Conservation (phyloP, 352 stramenopile genomes). For the Detonula confervacea region DNA sequence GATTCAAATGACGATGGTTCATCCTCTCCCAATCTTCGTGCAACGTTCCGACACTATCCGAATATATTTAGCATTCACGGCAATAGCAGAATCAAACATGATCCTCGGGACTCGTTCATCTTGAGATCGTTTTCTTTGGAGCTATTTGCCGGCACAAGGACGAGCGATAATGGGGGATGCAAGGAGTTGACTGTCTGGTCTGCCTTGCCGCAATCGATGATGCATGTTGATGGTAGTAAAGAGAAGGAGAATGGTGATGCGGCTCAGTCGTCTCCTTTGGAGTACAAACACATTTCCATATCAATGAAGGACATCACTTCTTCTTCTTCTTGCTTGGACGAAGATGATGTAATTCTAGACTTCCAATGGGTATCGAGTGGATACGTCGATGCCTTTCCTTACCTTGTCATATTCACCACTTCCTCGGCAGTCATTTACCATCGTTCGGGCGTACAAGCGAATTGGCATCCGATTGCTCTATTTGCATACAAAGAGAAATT, state of each 20-base stretch:
- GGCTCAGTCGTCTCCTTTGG: slow-evolving; percentile 33
- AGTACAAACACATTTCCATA: slow-evolving; percentile 49
- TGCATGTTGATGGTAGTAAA: slow-evolving; percentile 4
- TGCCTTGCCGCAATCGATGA: slow-evolving; percentile 45
- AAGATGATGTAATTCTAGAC: slow-evolving; percentile 68
- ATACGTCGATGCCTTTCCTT: slow-evolving; percentile 74
- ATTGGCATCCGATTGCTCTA: slow-evolving; percentile 59
- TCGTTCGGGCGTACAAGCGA: slow-evolving; percentile 36
- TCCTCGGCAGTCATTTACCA: slow-evolving; percentile 63
- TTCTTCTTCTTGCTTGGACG: too few species aligned
- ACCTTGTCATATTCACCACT: slow-evolving; percentile 65
- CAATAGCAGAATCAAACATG: slow-evolving; percentile 31
- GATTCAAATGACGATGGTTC: neutral
- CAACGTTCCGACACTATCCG: slow-evolving; percentile 50
- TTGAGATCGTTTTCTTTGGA: slow-evolving; percentile 58
- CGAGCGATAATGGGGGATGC: slow-evolving; percentile 19
- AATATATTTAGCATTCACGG: slow-evolving; percentile 52
- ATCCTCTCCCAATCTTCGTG: slow-evolving; percentile 14
- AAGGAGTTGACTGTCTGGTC: slow-evolving; percentile 68
- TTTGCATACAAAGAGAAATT: slow-evolving; percentile 57
- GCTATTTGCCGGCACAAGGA: slow-evolving; percentile 59
- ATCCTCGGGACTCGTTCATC: slow-evolving; percentile 38
- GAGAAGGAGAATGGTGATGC: neutral
- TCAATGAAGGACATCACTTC: slow-evolving; percentile 42
- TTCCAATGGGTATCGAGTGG: slow-evolving; percentile 75